phyloP scores from a whole-genome alignment of 768 basidiomycete genomes.

The Cystofilobasidium ferigula region DNA sequence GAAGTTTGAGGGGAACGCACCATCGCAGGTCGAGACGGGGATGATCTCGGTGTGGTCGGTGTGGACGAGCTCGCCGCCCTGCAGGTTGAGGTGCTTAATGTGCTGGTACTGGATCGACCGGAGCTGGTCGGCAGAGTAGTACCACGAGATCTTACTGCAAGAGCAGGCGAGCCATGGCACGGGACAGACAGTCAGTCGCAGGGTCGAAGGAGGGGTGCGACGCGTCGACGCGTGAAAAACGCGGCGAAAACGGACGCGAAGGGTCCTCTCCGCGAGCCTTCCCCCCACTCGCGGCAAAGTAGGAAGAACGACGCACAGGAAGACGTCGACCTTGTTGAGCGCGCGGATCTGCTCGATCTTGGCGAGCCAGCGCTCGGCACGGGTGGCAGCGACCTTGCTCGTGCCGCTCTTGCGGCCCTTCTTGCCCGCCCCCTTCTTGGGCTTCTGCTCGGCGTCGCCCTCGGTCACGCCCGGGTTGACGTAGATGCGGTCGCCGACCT shows the following conservation, averaged over 20 bases:
- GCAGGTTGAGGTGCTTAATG: constrained; percentile 10
- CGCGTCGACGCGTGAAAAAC: background rate
- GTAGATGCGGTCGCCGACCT: constrained; percentile 18
- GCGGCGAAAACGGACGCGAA: no score
- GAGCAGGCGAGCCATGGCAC: background rate
- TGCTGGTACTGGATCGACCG: background rate
- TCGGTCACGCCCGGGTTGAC: constrained; percentile 9
- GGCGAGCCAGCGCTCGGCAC: constrained; percentile 16
- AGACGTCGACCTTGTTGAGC: constrained; percentile 11
- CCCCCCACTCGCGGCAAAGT: background rate
- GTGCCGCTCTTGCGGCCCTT: background rate
- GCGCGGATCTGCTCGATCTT: background rate
- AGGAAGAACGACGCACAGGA: background rate
- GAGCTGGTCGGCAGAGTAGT: constrained; percentile 10
- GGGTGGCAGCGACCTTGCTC: background rate
- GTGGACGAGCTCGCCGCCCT: constrained; percentile 16
- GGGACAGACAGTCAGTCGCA: background rate
- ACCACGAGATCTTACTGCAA: background rate
- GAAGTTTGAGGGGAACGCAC: background rate
- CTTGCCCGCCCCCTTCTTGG: constrained; percentile 8
- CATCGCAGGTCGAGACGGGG: constrained; percentile 14
- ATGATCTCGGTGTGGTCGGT: constrained; percentile 23
- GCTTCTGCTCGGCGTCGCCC: background rate
- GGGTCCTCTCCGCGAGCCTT: no score
- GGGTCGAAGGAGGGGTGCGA: no score